These are phyloP conservation scores for Schwanniomyces yamadae DNA, from an alignment of 805 yeast genomes.

Conservation along the genomic window DNA sequence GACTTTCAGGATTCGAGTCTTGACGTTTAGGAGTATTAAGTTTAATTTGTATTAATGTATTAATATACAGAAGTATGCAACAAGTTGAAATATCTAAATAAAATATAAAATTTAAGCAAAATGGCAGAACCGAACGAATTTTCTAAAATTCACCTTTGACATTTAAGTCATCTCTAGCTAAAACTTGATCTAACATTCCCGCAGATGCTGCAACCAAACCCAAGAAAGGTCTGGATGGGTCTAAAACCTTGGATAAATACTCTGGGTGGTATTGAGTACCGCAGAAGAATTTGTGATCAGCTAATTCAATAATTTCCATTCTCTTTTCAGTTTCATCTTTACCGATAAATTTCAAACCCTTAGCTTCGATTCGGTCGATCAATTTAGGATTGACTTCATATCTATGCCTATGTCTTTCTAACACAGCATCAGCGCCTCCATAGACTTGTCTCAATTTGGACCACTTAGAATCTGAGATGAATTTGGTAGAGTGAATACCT, in stretches of 20 bases:
- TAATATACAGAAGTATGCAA: constrained; percentile 3
- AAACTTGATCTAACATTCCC: constrained; percentile 71
- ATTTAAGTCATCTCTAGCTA: constrained; percentile 45
- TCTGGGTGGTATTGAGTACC: constrained; percentile 99
- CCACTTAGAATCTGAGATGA: constrained; percentile 65
- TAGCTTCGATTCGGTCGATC: constrained; percentile 64
- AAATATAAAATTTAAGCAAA: constrained; percentile 1
- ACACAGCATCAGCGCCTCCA: constrained; percentile 64
- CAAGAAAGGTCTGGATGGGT: constrained; percentile 94
- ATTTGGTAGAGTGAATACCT: constrained; percentile 88
- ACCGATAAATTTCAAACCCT: constrained; percentile 88
- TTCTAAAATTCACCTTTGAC: constrained; percentile 44
- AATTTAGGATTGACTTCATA: constrained; percentile 92
- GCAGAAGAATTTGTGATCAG: constrained; percentile 84
- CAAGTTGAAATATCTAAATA: constrained; percentile 3
- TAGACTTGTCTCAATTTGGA: constrained; percentile 74
- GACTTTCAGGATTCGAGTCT: too few relatives aligned
- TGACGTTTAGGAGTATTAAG: too few relatives aligned
- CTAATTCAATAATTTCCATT: constrained; percentile 90
- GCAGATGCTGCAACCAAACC: constrained; percentile 95
- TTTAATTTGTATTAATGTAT: too few relatives aligned
- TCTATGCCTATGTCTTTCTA: constrained; percentile 98
- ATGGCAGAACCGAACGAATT: not conserved
- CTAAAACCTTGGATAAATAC: constrained; percentile 91
- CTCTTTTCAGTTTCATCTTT: constrained; percentile 86